Evolutionary conservation across 495 filamentous ascomycete genomes (phyloP).

Genomic region (Xylaria bambusicola): DNA sequence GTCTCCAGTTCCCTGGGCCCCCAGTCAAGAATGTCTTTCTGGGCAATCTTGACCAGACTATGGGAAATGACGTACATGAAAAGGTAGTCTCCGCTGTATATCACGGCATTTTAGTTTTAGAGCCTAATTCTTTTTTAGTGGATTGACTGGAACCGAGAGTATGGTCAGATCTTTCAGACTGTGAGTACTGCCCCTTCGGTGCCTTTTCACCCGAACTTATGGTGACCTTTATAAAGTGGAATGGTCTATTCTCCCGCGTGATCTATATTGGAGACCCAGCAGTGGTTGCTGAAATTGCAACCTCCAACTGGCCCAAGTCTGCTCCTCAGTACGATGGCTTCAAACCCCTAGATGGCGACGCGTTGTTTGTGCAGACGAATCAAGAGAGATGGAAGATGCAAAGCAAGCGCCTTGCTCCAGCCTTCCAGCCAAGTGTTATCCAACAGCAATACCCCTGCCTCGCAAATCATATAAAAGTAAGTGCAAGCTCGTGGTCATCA

Average conservation of each 20-base stretch:
- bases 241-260: slow-evolving; percentile 15
- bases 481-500: background rate
- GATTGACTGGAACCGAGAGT: slow-evolving; percentile 18
- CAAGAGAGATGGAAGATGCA: slow-evolving; percentile 14
- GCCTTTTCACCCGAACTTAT: background rate
- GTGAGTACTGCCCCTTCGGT: background rate
- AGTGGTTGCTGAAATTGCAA: slow-evolving; percentile 14
- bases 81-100: background rate
- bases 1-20: slow-evolving; percentile 14
- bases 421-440: slow-evolving; percentile 14
- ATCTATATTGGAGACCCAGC: slow-evolving; percentile 13
- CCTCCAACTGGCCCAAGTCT: slow-evolving; percentile 10
- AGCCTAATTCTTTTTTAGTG: slow-evolving; percentile 6
- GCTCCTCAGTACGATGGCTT: slow-evolving; percentile 12
- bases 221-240: slow-evolving; percentile 11
- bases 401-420: slow-evolving; percentile 13
- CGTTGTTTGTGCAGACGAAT: slow-evolving; percentile 11
- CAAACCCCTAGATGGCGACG: slow-evolving; percentile 14
- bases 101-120: background rate
- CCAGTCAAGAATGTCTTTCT: slow-evolving; percentile 9
- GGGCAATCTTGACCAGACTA: slow-evolving; percentile 14
- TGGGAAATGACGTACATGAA: slow-evolving; percentile 15
- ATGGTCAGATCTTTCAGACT: slow-evolving; percentile 15
- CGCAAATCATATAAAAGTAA: slow-evolving; percentile 9
- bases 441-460: slow-evolving; percentile 12